Conservation (phyloP, 2,329 filamentous ascomycete genomes). For the Claviceps maximensis region DNA sequence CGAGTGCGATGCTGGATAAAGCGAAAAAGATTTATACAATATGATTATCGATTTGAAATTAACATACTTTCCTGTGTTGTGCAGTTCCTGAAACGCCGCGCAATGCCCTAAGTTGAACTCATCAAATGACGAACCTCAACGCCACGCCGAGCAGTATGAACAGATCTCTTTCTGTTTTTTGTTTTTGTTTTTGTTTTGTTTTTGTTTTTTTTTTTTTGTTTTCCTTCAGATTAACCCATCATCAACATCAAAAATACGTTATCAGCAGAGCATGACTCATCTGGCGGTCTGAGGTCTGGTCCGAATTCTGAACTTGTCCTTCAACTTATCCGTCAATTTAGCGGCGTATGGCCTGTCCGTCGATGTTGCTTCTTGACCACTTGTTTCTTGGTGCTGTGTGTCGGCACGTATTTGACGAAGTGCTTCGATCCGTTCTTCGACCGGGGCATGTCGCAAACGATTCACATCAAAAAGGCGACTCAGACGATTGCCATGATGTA, state of each 20-base stretch:
- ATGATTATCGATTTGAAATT: not conserved
- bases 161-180: not conserved
- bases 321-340: constrained; percentile 34
- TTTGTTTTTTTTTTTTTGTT: too few relatives aligned
- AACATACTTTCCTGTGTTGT: not conserved
- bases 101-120: not conserved
- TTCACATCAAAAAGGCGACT: constrained; percentile 44
- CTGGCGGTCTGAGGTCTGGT: constrained; percentile 28
- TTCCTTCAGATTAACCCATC: not conserved
- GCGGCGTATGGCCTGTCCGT: constrained; percentile 28
- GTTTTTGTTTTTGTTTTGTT: not conserved
- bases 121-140: not conserved
- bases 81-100: not conserved
- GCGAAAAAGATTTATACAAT: not conserved
- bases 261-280: not conserved
- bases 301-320: constrained; percentile 39
- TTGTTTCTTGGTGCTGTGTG: constrained; percentile 12
- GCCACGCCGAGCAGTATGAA: not conserved
- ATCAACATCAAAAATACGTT: not conserved
- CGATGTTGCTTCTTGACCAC: constrained; percentile 13
- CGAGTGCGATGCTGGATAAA: not conserved
- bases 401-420: constrained; percentile 30
- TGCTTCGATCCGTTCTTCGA: constrained; percentile 48
- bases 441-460: constrained; percentile 42
- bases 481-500: constrained; percentile 27